These are phyloP conservation scores for Aspergillus terreus DNA, from an alignment of 2,329 filamentous ascomycete genomes.

Conservation along the genomic window DNA sequence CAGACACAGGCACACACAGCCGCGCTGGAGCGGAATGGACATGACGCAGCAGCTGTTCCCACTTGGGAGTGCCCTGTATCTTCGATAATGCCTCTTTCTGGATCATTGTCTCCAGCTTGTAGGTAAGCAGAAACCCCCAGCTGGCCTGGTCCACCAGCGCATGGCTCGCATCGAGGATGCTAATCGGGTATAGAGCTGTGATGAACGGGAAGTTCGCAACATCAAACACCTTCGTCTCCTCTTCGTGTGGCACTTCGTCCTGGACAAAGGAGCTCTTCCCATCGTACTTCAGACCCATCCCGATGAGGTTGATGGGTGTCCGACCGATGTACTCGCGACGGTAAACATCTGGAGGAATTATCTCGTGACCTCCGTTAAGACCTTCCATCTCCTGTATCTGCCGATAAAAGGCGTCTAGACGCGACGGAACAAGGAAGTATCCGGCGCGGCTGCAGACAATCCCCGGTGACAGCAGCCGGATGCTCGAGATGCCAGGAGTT, in stretches of 20 bases:
- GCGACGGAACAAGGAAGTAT: not conserved
- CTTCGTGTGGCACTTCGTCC: slow-evolving; percentile 8
- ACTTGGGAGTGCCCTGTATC: not conserved
- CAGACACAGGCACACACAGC: not conserved
- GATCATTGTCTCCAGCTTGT: slow-evolving; percentile 8
- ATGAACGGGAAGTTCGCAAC: not conserved
- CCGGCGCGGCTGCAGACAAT: not conserved
- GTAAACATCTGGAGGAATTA: slow-evolving; percentile 5
- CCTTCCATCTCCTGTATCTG: not conserved
- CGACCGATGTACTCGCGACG: slow-evolving; percentile 13
- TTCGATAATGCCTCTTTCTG: not conserved
- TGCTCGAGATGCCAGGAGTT: slow-evolving; percentile 11
- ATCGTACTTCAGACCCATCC: slow-evolving; percentile 10
- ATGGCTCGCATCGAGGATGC: slow-evolving; percentile 11
- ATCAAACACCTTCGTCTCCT: not conserved
- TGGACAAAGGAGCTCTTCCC: slow-evolving; percentile 5
- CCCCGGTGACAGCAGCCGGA: slow-evolving; percentile 1
- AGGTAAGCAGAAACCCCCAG: slow-evolving; percentile 18
- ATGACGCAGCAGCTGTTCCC: not conserved
- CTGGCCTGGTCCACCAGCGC: slow-evolving; percentile 9
- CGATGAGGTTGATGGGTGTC: slow-evolving; percentile 12
- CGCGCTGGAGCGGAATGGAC: slow-evolving; percentile 1
- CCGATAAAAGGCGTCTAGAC: not conserved
- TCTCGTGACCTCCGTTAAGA: not conserved
- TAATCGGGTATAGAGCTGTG: not conserved